A percentile compares a stretch with the other conserved stretches of the same genome.
Conservation (phyloP, 2,329 filamentous ascomycete genomes). For the Ophiostoma quercus region DNA sequence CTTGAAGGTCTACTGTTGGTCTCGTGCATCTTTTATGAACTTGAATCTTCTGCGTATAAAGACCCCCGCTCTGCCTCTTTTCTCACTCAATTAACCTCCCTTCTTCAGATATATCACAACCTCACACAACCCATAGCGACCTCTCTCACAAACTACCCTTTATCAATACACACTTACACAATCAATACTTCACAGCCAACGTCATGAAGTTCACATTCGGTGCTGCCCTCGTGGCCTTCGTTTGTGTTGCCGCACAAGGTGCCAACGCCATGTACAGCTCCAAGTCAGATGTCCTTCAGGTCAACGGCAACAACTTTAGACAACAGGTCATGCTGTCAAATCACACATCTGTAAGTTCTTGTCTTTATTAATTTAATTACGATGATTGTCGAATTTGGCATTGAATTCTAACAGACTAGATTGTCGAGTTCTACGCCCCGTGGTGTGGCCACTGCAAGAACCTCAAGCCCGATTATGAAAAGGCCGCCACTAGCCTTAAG, state of each 20-base stretch:
- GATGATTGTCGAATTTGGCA: too few relatives aligned
- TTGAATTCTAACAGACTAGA: slow-evolving; percentile 36
- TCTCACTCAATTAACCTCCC: background rate
- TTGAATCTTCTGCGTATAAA: too few relatives aligned
- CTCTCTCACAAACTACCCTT: too few relatives aligned
- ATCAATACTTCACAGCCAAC: background rate
- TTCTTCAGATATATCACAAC: too few relatives aligned
- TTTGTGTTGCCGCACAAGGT: slow-evolving; percentile 48
- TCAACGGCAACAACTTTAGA: slow-evolving; percentile 74
- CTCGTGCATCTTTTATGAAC: too few relatives aligned
- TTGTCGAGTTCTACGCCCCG: slow-evolving; percentile 86
- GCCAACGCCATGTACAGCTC: slow-evolving; percentile 14
- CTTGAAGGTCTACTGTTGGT: background rate
- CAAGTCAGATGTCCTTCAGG: slow-evolving; percentile 74
- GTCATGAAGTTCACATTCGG: background rate
- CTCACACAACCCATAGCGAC: too few relatives aligned
- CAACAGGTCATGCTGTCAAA: slow-evolving; percentile 81
- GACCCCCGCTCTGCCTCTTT: background rate
- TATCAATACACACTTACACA: too few relatives aligned
- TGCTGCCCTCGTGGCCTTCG: slow-evolving; percentile 56
- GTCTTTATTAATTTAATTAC: too few relatives aligned
- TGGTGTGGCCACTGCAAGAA: slow-evolving; percentile 98
- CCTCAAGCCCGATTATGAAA: slow-evolving; percentile 92
- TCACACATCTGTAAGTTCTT: slow-evolving; percentile 70
- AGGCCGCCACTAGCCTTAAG: slow-evolving; percentile 81